Evolutionary conservation across 2,329 filamentous ascomycete species (phyloP), one percentile per base, ranked within the genome.

Genomic region (Penicillium polonicum): DNA sequence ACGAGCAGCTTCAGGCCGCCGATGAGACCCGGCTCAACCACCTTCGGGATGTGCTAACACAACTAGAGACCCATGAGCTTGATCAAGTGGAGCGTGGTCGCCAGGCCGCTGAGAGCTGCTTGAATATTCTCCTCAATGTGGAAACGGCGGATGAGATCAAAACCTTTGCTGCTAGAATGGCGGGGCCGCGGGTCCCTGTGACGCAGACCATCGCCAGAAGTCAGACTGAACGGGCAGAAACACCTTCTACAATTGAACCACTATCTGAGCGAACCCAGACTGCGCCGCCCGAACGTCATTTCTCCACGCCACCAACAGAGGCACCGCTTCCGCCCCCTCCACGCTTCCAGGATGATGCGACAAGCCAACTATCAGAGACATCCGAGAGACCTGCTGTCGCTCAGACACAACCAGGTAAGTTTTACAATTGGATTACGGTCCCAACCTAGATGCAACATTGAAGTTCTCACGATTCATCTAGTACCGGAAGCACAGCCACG

Each of bases 1-100:
- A 96, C 70, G 94, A 99, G 76, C 89, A 88, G 60, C 84, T 99
- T 27, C 94, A 99, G 73, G 88, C 90, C 6, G 80, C 95, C 33
- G 94, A 99, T 71, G 94, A 99, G 78, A 88, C 85, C 66, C 86
- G 94, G 55, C 80, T 95, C 65, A 96, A 97, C 74, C 89, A 95
- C 70, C 81, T 99, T 58, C 89, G 93, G 60, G 93, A 97, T 74
- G 85, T 90, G 41, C 83, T 99, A 59, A 97, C 94, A 0, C 92
- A 97, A 70, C 89, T 93, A 67, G 88, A 96, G 74, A 99, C 94
- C 0, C 89, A 96, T 71, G 93, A 97, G 73, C 85, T 91, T 29
- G 94, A 99, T 71, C 86, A 90, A 65, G 86, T 93, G 17, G 90
- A 96, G 73, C 85, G 89, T 57, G 87, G 83, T 60, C 86, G 91